Base-by-base conservation (phyloP, 73 alveolate genomes). In the Stentor roeselii region DNA sequence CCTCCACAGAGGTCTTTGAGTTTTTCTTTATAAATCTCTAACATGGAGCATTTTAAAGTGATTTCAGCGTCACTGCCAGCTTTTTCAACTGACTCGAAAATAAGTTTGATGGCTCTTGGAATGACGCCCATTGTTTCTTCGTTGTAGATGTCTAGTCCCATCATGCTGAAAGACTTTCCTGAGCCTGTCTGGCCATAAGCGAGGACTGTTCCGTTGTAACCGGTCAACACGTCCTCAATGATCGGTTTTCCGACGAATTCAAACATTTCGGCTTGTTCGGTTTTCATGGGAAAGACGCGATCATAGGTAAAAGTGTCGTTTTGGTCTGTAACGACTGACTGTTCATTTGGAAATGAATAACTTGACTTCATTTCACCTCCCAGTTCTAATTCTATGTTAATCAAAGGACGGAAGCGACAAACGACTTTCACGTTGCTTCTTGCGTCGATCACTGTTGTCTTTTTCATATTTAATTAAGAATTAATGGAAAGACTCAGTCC, bases 151-250 rank as follows among this genome's bases (percentile, higher is more conserved):
- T 84, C 89, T 21, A n/a, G 82, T 37, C 89, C 99, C 87, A 95
- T 98, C 99, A 97, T 97, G 14, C 99, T 94, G 86, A 90, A 93
- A 31, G 99, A 92, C 83, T 97, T 97, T 58, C 99, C 99, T 76
- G 98, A 88, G 30, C 99, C 98, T 35, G 99, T 97, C 89, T 97
- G 92, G 30, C 99, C 99, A 89, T 97, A 97, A 27, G 98, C 97
- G 87, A 97, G 94, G 3, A 95, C 92, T 3, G 99, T 97, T 3
- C 99, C 98, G 88, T 95, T 97, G 88, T 90, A 97, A 31, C 99
- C 99, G 67, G 91, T 93, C 86, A 97, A 87, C 60, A 95, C 95
- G 60, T 89, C 89, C 41, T 88, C 89, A 27, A 88, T 60, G 37
- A 88, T 86, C 15, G 94, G 91, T 34, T 60, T 78, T 3, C 88